Conservation (phyloP, 176 grass and related monocot species). For the Puya raimondii region DNA sequence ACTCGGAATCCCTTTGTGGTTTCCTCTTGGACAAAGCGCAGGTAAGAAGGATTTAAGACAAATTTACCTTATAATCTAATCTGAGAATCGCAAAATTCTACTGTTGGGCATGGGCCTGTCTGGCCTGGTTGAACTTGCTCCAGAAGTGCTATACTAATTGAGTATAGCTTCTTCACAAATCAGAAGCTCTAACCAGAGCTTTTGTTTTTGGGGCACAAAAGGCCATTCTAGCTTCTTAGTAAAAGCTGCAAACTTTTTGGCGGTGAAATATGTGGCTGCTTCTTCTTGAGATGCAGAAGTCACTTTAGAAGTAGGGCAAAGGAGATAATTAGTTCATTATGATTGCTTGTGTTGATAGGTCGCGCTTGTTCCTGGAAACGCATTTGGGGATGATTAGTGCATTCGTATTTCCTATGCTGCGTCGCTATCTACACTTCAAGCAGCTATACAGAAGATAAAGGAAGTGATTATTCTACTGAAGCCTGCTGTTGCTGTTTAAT, state of each 20-base stretch:
- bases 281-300: too few relatives aligned
- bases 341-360: constrained; percentile 37
- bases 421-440: constrained; percentile 58
- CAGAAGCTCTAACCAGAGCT: too few relatives aligned
- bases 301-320: too few relatives aligned
- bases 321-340: neutral
- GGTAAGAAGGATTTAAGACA: constrained; percentile 20
- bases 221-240: too few relatives aligned
- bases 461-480: constrained; percentile 54
- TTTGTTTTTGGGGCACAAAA: too few relatives aligned
- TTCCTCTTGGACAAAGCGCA: constrained; percentile 84
- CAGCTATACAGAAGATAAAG: constrained; percentile 65
- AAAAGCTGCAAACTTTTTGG: too few relatives aligned
- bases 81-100: too few relatives aligned
- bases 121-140: too few relatives aligned
- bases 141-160: too few relatives aligned
- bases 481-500: constrained; percentile 49
- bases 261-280: too few relatives aligned
- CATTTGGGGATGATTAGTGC: constrained; percentile 83
- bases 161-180: too few relatives aligned
- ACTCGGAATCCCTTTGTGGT: constrained; percentile 70
- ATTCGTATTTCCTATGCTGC: constrained; percentile 83
- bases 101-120: too few relatives aligned
- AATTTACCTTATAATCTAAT: neutral
- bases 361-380: constrained; percentile 76